A percentile compares a stretch with the other conserved stretches of the same genome.
Conservation (phyloP, 768 basidiomycete genomes). For the Paxillus rubicundulus region DNA sequence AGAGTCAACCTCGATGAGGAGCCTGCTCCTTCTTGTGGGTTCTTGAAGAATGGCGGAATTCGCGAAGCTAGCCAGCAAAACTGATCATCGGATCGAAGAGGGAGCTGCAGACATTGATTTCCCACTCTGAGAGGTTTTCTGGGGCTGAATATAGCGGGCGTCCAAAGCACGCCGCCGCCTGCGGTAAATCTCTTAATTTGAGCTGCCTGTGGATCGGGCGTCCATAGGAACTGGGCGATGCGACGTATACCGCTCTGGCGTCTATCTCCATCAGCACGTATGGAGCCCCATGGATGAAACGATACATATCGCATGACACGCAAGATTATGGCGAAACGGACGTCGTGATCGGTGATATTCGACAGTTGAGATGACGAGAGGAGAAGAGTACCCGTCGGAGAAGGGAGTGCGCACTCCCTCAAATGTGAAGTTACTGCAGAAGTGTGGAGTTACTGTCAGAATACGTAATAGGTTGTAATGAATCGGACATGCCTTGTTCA, state of each 20-base stretch:
- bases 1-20: conserved; percentile 31
- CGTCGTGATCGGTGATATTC: conserved; percentile 31
- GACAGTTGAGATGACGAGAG: conserved; percentile 38
- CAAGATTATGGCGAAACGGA: conserved; percentile 44
- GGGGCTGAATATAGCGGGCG: conserved; percentile 43
- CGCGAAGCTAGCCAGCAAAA: conserved; percentile 65
- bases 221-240: conserved; percentile 52
- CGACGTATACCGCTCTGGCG: conserved; percentile 43
- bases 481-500: conserved; percentile 38
- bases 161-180: conserved; percentile 66
- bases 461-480: neutral
- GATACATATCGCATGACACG: conserved; percentile 70
- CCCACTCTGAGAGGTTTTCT: conserved; percentile 18
- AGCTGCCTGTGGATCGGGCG: conserved; percentile 24
- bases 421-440: conserved; percentile 44
- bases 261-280: conserved; percentile 59
- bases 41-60: conserved; percentile 43
- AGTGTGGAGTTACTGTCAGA: conserved; percentile 28
- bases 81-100: conserved; percentile 19
- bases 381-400: conserved; percentile 50
- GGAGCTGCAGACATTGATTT: conserved; percentile 12
- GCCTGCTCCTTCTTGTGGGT: conserved; percentile 26
- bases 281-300: conserved; percentile 73
- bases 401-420: conserved; percentile 35
- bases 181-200: conserved; percentile 42